A percentile compares a stretch with the other conserved stretches of the same genome.
phyloP scores from a whole-genome alignment of 1,139 yeast species.

The Yamadazyma diddensiae region DNA sequence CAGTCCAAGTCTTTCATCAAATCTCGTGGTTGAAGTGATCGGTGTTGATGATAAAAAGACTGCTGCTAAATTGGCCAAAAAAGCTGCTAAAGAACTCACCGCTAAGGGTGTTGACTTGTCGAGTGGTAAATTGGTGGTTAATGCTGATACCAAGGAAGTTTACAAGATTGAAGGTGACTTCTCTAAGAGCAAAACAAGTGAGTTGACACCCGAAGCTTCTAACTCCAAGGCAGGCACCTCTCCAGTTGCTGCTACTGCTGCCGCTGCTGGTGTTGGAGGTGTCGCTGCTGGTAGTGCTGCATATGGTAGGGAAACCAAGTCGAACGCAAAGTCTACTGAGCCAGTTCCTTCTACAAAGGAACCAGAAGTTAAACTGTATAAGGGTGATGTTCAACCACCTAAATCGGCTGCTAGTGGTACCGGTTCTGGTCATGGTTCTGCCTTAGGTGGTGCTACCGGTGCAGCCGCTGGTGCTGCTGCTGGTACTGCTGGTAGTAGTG shows the following conservation, averaged over 20 bases:
- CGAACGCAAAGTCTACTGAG: slow-evolving; percentile 4
- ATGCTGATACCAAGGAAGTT: slow-evolving; percentile 33
- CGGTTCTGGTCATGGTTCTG: slow-evolving; percentile 11
- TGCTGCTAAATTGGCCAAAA: slow-evolving; percentile 35
- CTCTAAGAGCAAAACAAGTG: slow-evolving; percentile 17
- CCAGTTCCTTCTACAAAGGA: neutral
- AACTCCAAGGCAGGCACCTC: slow-evolving; percentile 2
- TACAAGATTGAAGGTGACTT: slow-evolving; percentile 21
- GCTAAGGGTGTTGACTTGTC: slow-evolving; percentile 35
- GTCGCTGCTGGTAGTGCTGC: slow-evolving; percentile 15
- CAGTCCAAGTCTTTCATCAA: slow-evolving; percentile 3
- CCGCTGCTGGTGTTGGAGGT: slow-evolving; percentile 9
- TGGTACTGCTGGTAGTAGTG: slow-evolving; percentile 12
- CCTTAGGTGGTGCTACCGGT: slow-evolving; percentile 7
- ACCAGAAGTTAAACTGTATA: slow-evolving; percentile 8
- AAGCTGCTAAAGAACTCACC: slow-evolving; percentile 33
- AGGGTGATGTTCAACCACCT: slow-evolving; percentile 11
- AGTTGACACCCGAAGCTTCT: no score
- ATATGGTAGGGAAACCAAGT: slow-evolving; percentile 9
- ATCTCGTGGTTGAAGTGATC: slow-evolving; percentile 35
- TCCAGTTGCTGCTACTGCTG: slow-evolving; percentile 1
- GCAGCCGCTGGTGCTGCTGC: slow-evolving; percentile 8
- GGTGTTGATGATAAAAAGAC: slow-evolving; percentile 32
- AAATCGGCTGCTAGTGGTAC: slow-evolving; percentile 6
- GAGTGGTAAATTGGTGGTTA: slow-evolving; percentile 35